A percentile compares a stretch with the other conserved stretches of the same genome.
These are phyloP conservation scores for Aquilaria malaccensis DNA, from an alignment of 345 rosid species.

Conservation along the genomic window DNA sequence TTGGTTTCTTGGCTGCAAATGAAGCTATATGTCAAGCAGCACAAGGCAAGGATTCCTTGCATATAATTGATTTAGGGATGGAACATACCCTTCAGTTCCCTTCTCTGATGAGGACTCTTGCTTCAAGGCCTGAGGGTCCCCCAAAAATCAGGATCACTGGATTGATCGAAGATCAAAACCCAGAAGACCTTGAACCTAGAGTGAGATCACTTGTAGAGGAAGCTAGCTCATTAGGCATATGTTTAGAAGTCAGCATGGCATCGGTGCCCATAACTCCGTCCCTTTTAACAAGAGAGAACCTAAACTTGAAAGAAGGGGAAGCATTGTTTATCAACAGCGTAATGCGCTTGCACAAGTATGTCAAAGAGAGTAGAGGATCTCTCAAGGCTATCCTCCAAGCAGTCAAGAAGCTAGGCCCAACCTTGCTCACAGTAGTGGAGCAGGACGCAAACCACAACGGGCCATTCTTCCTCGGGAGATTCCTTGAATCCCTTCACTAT, in stretches of 20 bases:
- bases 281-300: constrained; percentile 34
- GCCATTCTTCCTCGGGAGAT: constrained; percentile 60
- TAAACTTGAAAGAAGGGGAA: constrained; percentile 42
- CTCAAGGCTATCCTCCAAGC: constrained; percentile 65
- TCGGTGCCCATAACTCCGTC: constrained; percentile 28
- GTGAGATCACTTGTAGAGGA: constrained; percentile 32
- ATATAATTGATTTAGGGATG: constrained; percentile 52
- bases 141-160: constrained; percentile 44
- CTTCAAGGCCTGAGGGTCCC: constrained; percentile 46
- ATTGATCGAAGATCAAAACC: constrained; percentile 18
- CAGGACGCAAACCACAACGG: constrained; percentile 73
- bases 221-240: constrained; percentile 32
- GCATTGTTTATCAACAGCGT: constrained; percentile 41
- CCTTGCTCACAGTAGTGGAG: constrained; percentile 44
- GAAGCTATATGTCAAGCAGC: constrained; percentile 54
- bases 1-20: constrained; percentile 59
- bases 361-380: constrained; percentile 54
- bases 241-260: constrained; percentile 26
- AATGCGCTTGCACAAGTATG: constrained; percentile 55
- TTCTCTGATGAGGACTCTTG: constrained; percentile 41
- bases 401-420: constrained; percentile 46
- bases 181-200: constrained; percentile 22
- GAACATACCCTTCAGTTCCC: constrained; percentile 52
- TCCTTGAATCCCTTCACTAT: constrained; percentile 65
- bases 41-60: constrained; percentile 34